Conservation (phyloP, 208 protist genomes). For the Histomonas meleagridis region DNA sequence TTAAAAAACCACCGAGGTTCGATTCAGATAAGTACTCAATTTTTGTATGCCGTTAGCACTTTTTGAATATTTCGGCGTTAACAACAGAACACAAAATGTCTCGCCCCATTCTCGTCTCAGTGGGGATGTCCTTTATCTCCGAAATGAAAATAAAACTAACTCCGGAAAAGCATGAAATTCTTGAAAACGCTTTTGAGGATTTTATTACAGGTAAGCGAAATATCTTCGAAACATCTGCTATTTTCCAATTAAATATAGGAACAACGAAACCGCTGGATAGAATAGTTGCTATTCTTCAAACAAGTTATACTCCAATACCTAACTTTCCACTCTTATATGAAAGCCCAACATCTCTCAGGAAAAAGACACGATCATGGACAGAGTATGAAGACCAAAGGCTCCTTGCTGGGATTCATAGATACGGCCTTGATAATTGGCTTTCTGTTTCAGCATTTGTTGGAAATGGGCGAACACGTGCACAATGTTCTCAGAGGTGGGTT, state of each 20-base stretch:
- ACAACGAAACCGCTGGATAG: neutral
- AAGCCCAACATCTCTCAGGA: neutral
- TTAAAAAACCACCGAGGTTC: too few species aligned
- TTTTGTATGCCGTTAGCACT: too few species aligned
- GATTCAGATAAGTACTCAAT: too few species aligned
- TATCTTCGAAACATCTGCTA: neutral
- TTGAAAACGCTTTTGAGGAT: neutral
- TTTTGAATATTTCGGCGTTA: too few species aligned
- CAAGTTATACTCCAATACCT: neutral
- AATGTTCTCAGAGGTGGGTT: neutral
- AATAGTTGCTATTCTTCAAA: neutral
- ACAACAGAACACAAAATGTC: too few species aligned
- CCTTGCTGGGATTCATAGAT: neutral
- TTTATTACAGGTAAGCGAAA: neutral
- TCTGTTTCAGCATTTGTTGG: neutral
- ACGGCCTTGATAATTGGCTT: neutral
- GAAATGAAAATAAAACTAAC: neutral
- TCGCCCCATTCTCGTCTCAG: too few species aligned
- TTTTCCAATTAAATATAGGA: neutral
- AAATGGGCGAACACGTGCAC: neutral
- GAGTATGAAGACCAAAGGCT: neutral
- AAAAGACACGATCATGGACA: neutral
- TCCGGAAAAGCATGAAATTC: neutral
- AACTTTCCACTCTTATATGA: neutral
- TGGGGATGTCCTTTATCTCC: neutral